A percentile compares a stretch with the other conserved stretches of the same genome.
Conservation (phyloP, 192 early-diverging fungal species). For the Mycoemilia scoparia region DNA sequence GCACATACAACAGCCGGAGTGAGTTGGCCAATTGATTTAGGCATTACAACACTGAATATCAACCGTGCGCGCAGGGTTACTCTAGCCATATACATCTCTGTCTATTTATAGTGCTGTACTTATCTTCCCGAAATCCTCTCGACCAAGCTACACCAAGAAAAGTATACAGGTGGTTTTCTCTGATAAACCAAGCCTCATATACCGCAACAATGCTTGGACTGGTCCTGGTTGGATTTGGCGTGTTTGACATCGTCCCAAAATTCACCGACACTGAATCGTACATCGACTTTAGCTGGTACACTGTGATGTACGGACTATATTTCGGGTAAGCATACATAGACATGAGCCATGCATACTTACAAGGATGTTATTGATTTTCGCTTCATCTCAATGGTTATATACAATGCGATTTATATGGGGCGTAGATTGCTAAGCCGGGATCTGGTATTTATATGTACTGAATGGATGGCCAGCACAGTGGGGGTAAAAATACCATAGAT, state of each 20-base stretch:
- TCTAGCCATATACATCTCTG: too few species aligned
- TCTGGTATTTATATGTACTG: conserved; percentile 23
- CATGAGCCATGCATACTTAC: too few species aligned
- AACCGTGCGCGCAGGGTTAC: too few species aligned
- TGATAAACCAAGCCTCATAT: conserved; percentile 24
- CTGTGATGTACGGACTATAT: conserved; percentile 25
- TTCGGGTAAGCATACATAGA: conserved; percentile 10
- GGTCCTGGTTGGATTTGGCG: conserved; percentile 12
- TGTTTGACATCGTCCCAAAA: conserved; percentile 20
- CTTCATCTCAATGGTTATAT: too few species aligned
- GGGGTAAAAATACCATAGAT: too few species aligned
- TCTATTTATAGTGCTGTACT: conserved; percentile 14
- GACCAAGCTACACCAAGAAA: conserved; percentile 15
- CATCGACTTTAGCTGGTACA: conserved; percentile 9
- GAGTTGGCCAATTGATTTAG: too few species aligned
- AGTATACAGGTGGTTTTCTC: conserved; percentile 28
- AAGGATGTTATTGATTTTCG: too few species aligned
- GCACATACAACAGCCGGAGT: too few species aligned
- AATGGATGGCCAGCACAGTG: conserved; percentile 24
- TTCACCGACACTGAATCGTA: conserved; percentile 16
- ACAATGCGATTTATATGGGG: not conserved
- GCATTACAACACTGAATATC: too few species aligned
- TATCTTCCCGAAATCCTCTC: conserved; percentile 19
- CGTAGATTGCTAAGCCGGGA: conserved; percentile 28
- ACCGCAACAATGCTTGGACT: conserved; percentile 12